A percentile compares a stretch with the other conserved stretches of the same genome.
Evolutionary conservation across 768 basidiomycete species (phyloP).

Genomic region (Gloeopeniophorella convolvens): DNA sequence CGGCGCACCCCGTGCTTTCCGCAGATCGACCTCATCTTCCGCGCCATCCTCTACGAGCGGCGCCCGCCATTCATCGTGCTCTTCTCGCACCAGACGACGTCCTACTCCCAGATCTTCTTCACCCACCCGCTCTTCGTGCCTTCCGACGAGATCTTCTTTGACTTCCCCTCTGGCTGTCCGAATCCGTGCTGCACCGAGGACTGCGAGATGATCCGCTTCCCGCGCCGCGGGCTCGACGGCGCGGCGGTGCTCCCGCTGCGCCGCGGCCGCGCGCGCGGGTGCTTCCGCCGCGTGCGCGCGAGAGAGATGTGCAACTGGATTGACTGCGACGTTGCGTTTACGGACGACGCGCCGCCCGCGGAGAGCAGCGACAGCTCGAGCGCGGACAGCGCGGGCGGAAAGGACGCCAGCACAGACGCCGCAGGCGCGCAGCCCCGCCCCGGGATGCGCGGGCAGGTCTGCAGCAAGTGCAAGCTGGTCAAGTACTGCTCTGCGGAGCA

Average conservation of each 20-base stretch:
- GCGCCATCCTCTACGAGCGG: slow-evolving; percentile 71
- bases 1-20: slow-evolving; percentile 76
- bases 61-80: slow-evolving; percentile 69
- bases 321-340: slow-evolving; percentile 60
- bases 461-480: slow-evolving; percentile 73
- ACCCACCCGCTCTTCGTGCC: slow-evolving; percentile 66
- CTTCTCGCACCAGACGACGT: slow-evolving; percentile 75
- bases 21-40: slow-evolving; percentile 72
- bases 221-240: slow-evolving; percentile 52
- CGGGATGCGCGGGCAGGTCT: slow-evolving; percentile 44
- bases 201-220: slow-evolving; percentile 79
- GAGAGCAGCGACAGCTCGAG: slow-evolving; percentile 29
- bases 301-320: slow-evolving; percentile 82
- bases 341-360: slow-evolving; percentile 41
- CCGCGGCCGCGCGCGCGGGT: slow-evolving; percentile 39
- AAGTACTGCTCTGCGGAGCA: slow-evolving; percentile 73
- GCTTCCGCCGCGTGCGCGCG: slow-evolving; percentile 37
- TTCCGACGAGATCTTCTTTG: slow-evolving; percentile 63
- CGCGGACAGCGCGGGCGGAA: slow-evolving; percentile 21
- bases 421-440: too few relatives aligned
- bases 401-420: slow-evolving; percentile 8
- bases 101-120: slow-evolving; percentile 78
- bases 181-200: slow-evolving; percentile 76
- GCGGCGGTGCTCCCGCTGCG: slow-evolving; percentile 60
- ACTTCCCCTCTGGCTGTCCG: slow-evolving; percentile 74